Evolutionary conservation across 441 rosid genomes (phyloP).

Genomic region (Croton laevigatus): DNA sequence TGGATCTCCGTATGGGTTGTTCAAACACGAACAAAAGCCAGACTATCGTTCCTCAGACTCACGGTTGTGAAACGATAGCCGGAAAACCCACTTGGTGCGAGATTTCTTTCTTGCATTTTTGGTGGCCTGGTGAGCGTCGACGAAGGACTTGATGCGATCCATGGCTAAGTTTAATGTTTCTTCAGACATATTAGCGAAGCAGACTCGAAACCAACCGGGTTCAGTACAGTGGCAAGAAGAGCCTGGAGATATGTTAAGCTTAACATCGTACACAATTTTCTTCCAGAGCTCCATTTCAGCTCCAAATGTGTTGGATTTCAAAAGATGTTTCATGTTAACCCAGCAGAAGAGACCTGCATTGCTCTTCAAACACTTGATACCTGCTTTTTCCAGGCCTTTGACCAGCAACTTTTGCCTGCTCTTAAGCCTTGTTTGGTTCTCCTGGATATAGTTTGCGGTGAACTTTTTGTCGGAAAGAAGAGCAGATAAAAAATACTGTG

Average conservation of each 20-base stretch:
- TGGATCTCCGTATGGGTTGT: neutral
- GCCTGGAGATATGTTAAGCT: slow-evolving; percentile 85
- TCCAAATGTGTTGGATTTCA: slow-evolving; percentile 64
- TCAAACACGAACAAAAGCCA: slow-evolving; percentile 24
- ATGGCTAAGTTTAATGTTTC: slow-evolving; percentile 66
- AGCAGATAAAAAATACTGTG: slow-evolving; percentile 77
- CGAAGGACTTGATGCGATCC: slow-evolving; percentile 62
- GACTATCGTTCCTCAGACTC: slow-evolving; percentile 72
- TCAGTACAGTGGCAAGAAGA: slow-evolving; percentile 88
- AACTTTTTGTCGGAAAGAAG: slow-evolving; percentile 82
- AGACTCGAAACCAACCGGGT: slow-evolving; percentile 93
- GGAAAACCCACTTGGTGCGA: slow-evolving; percentile 76
- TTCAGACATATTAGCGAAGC: slow-evolving; percentile 91
- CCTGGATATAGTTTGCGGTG: slow-evolving; percentile 59
- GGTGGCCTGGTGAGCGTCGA: slow-evolving; percentile 42
- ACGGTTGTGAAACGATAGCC: slow-evolving; percentile 66
- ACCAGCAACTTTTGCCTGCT: slow-evolving; percentile 53
- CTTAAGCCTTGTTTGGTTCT: slow-evolving; percentile 67
- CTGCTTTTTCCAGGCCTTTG: slow-evolving; percentile 70
- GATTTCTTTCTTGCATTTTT: slow-evolving; percentile 50
- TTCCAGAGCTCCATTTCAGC: slow-evolving; percentile 92
- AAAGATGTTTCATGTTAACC: slow-evolving; percentile 89
- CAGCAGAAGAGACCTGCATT: slow-evolving; percentile 88
- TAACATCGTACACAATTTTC: slow-evolving; percentile 76
- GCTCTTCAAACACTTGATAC: slow-evolving; percentile 63